phyloP scores from a whole-genome alignment of 192 early-diverging fungal species.

The Podila horticola region DNA sequence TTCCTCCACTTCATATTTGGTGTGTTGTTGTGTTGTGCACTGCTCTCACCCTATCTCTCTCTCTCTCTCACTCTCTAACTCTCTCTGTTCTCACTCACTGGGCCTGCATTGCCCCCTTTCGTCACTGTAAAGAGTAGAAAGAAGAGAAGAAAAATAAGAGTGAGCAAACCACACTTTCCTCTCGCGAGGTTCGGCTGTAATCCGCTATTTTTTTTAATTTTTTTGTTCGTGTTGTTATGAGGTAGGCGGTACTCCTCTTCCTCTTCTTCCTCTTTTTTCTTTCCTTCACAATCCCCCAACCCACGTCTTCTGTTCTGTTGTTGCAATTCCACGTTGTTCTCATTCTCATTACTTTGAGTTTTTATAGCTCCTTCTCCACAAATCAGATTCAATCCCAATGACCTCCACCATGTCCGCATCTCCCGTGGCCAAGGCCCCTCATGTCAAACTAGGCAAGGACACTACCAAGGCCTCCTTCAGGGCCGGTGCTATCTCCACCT shows the following conservation, averaged over 20 bases:
- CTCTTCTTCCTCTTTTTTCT: neutral
- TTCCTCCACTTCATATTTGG: too few relatives aligned
- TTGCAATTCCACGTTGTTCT: neutral
- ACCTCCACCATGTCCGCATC: slow-evolving; percentile 32
- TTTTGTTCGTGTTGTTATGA: neutral
- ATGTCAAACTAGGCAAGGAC: slow-evolving; percentile 21
- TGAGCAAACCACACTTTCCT: too few relatives aligned
- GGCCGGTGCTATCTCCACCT: too few relatives aligned
- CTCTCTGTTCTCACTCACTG: too few relatives aligned
- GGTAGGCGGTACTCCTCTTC: neutral
- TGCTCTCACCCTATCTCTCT: too few relatives aligned
- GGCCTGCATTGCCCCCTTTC: too few relatives aligned
- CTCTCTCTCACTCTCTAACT: too few relatives aligned
- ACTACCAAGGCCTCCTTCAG: neutral
- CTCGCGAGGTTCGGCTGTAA: too few relatives aligned
- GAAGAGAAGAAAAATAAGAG: too few relatives aligned
- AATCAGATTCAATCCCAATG: neutral
- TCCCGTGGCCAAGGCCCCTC: slow-evolving; percentile 9
- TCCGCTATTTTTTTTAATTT: neutral
- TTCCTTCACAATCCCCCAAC: neutral
- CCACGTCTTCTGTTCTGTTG: neutral
- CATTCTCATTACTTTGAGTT: neutral
- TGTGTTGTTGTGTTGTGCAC: too few relatives aligned
- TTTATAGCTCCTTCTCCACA: slow-evolving; percentile 1
- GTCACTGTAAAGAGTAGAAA: too few relatives aligned